Evolutionary conservation across 176 grass and related monocot genomes (phyloP).

Genomic region (Ensete glaucum): DNA sequence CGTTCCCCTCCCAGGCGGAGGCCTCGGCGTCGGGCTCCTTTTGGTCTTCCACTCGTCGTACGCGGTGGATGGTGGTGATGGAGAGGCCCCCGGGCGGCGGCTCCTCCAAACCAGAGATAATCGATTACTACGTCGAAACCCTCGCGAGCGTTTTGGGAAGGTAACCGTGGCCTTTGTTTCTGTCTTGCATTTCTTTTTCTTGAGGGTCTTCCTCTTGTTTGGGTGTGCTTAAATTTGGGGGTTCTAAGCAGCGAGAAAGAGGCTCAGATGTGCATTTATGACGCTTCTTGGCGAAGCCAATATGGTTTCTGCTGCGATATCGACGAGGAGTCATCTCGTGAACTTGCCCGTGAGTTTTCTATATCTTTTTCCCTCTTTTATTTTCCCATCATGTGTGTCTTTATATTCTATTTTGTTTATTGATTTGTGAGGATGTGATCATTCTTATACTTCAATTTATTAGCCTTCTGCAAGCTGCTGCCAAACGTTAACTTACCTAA

Average conservation of each 20-base stretch:
- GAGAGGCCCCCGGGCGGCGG: slow-evolving; percentile 22
- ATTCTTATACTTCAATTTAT: background rate
- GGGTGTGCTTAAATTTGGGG: slow-evolving; percentile 1
- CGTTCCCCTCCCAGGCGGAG: background rate
- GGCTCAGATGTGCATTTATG: slow-evolving; percentile 70
- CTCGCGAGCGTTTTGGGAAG: slow-evolving; percentile 57
- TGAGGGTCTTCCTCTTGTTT: background rate
- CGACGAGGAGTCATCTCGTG: slow-evolving; percentile 30
- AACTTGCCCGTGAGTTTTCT: slow-evolving; percentile 56
- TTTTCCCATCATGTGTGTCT: background rate
- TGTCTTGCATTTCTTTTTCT: background rate
- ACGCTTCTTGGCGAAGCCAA: slow-evolving; percentile 51
- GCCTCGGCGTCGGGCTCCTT: background rate
- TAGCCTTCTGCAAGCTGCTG: no score
- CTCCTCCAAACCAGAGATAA: slow-evolving; percentile 43
- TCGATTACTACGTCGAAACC: slow-evolving; percentile 60
- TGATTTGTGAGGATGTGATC: background rate
- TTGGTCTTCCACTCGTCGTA: background rate
- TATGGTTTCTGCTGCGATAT: slow-evolving; percentile 73
- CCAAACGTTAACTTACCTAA: background rate
- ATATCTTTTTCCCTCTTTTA: background rate
- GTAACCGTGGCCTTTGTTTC: slow-evolving; percentile 11
- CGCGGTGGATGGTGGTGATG: slow-evolving; percentile 56
- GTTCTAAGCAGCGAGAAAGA: slow-evolving; percentile 44
- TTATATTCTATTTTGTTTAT: background rate